These are phyloP conservation scores for Yarrowia keelungensis DNA, from an alignment of 805 yeast genomes.

Conservation along the genomic window DNA sequence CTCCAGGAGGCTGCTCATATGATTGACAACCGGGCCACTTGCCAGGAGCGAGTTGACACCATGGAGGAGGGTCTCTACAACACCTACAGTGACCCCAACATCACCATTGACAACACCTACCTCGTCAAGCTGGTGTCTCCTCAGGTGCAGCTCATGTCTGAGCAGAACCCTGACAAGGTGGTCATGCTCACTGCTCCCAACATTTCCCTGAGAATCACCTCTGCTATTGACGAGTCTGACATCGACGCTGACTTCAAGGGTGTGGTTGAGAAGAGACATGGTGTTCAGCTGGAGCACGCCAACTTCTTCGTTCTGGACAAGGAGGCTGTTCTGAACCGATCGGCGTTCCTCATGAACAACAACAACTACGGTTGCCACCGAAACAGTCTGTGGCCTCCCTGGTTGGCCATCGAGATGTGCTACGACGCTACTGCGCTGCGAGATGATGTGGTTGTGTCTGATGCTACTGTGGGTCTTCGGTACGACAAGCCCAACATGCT, in stretches of 20 bases:
- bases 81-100: constrained; percentile 48
- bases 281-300: constrained; percentile 70
- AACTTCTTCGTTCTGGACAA: constrained; percentile 72
- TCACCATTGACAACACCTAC: constrained; percentile 60
- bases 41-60: constrained; percentile 41
- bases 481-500: constrained; percentile 62
- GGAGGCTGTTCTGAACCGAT: constrained; percentile 54
- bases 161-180: constrained; percentile 61
- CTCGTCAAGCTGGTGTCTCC: constrained; percentile 76
- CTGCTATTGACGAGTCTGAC: constrained; percentile 60
- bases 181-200: constrained; percentile 75
- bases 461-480: constrained; percentile 66
- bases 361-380: constrained; percentile 66
- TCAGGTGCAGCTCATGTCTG: constrained; percentile 74
- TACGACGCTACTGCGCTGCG: constrained; percentile 59
- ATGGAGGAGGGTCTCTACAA: constrained; percentile 62
- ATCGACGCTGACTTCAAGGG: constrained; percentile 56
- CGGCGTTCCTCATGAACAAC: constrained; percentile 56
- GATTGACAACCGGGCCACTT: constrained; percentile 36
- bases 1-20: constrained; percentile 32
- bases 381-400: constrained; percentile 79
- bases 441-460: constrained; percentile 63
- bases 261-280: constrained; percentile 69
- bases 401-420: constrained; percentile 78
- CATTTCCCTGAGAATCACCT: constrained; percentile 71